A percentile compares a stretch with the other conserved stretches of the same genome.
phyloP scores from a whole-genome alignment of 768 basidiomycete species.

The Termitomyces sp. region DNA sequence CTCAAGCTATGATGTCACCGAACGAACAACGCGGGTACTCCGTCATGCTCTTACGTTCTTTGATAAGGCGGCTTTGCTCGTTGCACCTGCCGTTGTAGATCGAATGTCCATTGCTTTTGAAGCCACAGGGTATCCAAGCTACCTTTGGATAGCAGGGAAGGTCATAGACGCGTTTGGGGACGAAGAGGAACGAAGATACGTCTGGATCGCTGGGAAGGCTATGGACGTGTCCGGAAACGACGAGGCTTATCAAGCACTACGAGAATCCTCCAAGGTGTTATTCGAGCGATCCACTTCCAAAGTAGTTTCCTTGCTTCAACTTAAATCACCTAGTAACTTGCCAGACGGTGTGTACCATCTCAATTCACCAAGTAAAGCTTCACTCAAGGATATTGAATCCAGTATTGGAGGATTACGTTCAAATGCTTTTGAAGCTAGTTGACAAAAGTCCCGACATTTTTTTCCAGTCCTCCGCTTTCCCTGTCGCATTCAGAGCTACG shows the following conservation, averaged over 20 bases:
- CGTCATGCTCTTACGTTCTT: constrained; percentile 84
- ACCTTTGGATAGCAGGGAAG: constrained; percentile 93
- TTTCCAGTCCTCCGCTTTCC: constrained; percentile 74
- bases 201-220: constrained; percentile 92
- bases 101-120: constrained; percentile 81
- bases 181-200: constrained; percentile 53
- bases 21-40: constrained; percentile 79
- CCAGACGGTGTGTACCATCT: constrained; percentile 73
- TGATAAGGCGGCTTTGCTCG: constrained; percentile 52
- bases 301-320: constrained; percentile 59
- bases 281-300: constrained; percentile 77
- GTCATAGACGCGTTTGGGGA: constrained; percentile 72
- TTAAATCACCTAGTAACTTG: constrained; percentile 63
- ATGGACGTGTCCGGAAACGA: constrained; percentile 69
- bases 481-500: constrained; percentile 67
- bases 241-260: constrained; percentile 43
- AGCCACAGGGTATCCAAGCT: constrained; percentile 74
- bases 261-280: constrained; percentile 49
- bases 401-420: constrained; percentile 96
- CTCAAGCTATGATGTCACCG: constrained; percentile 67
- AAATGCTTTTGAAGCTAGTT: constrained; percentile 66
- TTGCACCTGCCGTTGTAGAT: constrained; percentile 65
- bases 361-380: neutral
- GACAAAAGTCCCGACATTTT: constrained; percentile 68
- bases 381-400: neutral